Evolutionary conservation across 345 rosid genomes (phyloP), one percentile per base, ranked within the genome.

Genomic region (Anastatica hierochuntica): DNA sequence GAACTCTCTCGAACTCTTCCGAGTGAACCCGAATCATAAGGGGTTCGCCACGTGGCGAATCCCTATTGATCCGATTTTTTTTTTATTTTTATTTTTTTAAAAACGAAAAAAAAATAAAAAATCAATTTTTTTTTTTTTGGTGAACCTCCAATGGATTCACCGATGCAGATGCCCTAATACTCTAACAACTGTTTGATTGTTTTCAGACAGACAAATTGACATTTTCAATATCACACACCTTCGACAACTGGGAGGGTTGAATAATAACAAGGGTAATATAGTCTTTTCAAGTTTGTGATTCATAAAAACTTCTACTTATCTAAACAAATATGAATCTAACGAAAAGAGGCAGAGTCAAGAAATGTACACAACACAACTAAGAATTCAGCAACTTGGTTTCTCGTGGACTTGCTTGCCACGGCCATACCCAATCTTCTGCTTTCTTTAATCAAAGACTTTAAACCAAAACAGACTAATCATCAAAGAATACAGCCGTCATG

Each of bases 171-270:
- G n/a, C n/a, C n/a, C n/a, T n/a, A n/a, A n/a, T n/a, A n/a, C 37
- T 45, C 43, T 9, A 3, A 59, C 66, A 43, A 58, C 51, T 48
- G 70, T 44, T 43, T 58, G 53, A 52, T 45, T 66, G 71, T 58
- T 65, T 66, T 56, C 10, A 18, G 38, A 47, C 19, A n/a, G 10
- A 12, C n/a, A n/a, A 13, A 12, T 30, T 52, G 60, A 52, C 55
- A 52, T 15, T 53, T 44, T 59, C 71, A 59, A 14, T 52, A 45
- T 21, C 30, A n/a, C n/a, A n/a, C n/a, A n/a, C n/a, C n/a, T n/a
- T n/a, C n/a, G n/a, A n/a, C n/a, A n/a, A n/a, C n/a, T n/a, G n/a
- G n/a, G n/a, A n/a, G n/a, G n/a, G n/a, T n/a, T n/a, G n/a, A n/a
- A n/a, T n/a, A n/a, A n/a, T n/a, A n/a, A n/a, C n/a, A n/a, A n/a